Percentiles rank a stretch among this genome's conserved stretches.
These are phyloP conservation scores for Skeletonema marinoi DNA, from an alignment of 108 stramenopile genomes.

Conservation along the genomic window DNA sequence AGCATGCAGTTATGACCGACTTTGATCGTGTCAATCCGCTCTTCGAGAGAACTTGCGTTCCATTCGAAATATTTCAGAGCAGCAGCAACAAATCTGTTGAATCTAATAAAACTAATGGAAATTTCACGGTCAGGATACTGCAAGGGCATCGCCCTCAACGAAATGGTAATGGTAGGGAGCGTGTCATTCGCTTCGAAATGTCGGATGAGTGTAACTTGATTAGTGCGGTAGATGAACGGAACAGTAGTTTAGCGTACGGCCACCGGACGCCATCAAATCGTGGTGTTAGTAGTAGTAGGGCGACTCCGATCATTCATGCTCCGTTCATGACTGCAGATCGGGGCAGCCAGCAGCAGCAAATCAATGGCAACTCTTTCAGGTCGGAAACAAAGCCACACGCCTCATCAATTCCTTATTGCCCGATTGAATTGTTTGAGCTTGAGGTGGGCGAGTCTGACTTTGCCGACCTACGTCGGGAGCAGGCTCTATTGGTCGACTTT, in stretches of 20 bases:
- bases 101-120: constrained; percentile 12
- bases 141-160: constrained; percentile 34
- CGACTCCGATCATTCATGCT: constrained; percentile 29
- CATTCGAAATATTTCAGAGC: constrained; percentile 5
- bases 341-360: constrained; percentile 4
- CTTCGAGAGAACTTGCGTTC: constrained; percentile 1
- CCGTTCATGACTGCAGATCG: constrained; percentile 39
- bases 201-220: constrained; percentile 50
- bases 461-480: constrained; percentile 43
- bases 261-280: constrained; percentile 17
- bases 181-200: constrained; percentile 54
- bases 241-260: not conserved
- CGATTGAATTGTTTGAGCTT: constrained; percentile 46
- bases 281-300: not conserved
- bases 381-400: constrained; percentile 1
- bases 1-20: not conserved
- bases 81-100: not conserved
- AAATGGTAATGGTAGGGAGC: constrained; percentile 35
- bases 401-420: constrained; percentile 1
- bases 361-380: not conserved
- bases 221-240: not conserved
- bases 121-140: constrained; percentile 44
- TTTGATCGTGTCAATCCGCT: constrained; percentile 5
- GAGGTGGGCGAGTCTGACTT: constrained; percentile 62
- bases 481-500: constrained; percentile 54